Percentiles rank a stretch among this genome's conserved stretches.
Evolutionary conservation across 805 yeast species (phyloP).

Genomic region (Candida sithepensis): DNA sequence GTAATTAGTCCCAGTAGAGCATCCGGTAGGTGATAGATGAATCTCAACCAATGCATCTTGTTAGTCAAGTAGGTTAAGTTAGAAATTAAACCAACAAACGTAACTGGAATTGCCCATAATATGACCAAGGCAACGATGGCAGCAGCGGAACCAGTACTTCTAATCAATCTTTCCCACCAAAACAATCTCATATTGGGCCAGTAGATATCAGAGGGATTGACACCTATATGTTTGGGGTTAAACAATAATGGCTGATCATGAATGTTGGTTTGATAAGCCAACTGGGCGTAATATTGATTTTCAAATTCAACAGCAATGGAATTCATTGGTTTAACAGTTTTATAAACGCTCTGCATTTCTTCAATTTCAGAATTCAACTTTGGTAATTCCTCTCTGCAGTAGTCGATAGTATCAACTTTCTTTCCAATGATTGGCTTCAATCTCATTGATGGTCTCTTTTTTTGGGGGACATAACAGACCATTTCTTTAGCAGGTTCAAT

Average conservation of each 20-base stretch:
- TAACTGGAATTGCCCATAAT: constrained; percentile 76
- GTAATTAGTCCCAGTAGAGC: constrained; percentile 60
- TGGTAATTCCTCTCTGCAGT: constrained; percentile 55
- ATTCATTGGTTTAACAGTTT: constrained; percentile 59
- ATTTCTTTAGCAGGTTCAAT: constrained; percentile 47
- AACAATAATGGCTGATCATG: constrained; percentile 66
- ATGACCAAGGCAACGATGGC: constrained; percentile 54
- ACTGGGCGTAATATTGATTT: constrained; percentile 69
- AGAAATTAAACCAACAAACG: constrained; percentile 73
- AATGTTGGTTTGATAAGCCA: constrained; percentile 60
- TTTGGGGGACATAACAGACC: constrained; percentile 55
- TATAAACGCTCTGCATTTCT: constrained; percentile 48
- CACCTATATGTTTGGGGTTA: constrained; percentile 57
- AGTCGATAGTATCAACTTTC: constrained; percentile 61
- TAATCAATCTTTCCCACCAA: constrained; percentile 72
- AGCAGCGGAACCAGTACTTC: constrained; percentile 49
- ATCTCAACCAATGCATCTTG: constrained; percentile 50
- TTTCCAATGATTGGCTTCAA: constrained; percentile 41
- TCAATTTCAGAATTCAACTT: constrained; percentile 53
- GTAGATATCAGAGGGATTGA: constrained; percentile 57
- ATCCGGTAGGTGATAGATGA: constrained; percentile 54
- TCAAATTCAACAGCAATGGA: constrained; percentile 78
- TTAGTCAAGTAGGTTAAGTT: constrained; percentile 61
- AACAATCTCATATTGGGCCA: constrained; percentile 75
- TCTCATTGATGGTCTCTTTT: constrained; percentile 63